These are phyloP conservation scores for Ustulina deusta DNA, from an alignment of 2,329 filamentous ascomycete genomes.

Conservation along the genomic window DNA sequence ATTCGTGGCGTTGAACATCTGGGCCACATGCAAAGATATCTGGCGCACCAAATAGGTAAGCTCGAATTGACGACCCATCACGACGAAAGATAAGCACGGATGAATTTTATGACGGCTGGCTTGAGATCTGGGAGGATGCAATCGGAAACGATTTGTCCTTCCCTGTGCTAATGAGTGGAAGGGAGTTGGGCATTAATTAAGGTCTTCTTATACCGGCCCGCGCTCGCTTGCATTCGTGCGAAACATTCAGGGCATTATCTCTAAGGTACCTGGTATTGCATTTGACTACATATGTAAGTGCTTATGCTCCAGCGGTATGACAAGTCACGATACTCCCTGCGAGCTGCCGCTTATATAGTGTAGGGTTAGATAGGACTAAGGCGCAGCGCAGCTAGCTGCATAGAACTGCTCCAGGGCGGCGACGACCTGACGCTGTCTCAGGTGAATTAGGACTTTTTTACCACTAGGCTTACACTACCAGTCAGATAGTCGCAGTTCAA, in stretches of 20 bases:
- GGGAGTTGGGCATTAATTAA: background rate
- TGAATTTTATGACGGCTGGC: constrained; percentile 16
- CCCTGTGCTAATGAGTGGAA: background rate
- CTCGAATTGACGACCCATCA: background rate
- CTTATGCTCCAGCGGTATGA: background rate
- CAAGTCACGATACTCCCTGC: background rate
- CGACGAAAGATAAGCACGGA: constrained; percentile 36
- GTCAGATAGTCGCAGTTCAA: no score
- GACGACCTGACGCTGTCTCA: constrained; percentile 9
- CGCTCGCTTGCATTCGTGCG: background rate
- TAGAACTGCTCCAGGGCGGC: background rate
- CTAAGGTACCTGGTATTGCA: no score
- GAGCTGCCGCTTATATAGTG: background rate
- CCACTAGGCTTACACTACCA: no score
- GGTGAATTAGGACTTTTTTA: background rate
- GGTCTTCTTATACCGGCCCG: no score
- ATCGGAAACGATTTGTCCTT: background rate
- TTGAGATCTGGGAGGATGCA: background rate
- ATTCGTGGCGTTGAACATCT: no score
- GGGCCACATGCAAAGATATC: background rate
- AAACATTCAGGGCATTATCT: background rate
- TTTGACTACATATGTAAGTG: no score
- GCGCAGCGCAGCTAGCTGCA: background rate
- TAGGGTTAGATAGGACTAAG: background rate
- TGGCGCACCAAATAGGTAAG: background rate